These are phyloP conservation scores for Globisporangium takayamanum DNA, from an alignment of 352 stramenopile species.

Conservation along the genomic window DNA sequence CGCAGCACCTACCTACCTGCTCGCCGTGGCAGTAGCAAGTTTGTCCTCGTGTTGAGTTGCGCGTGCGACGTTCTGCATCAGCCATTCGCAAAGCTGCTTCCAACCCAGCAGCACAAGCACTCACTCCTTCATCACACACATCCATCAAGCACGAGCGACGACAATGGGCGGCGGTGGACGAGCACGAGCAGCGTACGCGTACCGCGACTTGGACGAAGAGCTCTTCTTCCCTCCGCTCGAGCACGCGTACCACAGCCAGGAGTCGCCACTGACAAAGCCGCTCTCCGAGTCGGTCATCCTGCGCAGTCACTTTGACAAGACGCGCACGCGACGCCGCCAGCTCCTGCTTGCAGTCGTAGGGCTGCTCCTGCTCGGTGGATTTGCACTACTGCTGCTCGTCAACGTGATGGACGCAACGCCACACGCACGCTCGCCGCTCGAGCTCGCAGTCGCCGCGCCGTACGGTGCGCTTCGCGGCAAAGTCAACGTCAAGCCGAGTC, in stretches of 20 bases:
- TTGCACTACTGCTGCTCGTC: neutral
- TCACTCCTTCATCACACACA: neutral
- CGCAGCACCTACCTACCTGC: too few species aligned
- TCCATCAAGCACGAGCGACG: too few species aligned
- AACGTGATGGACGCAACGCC: neutral
- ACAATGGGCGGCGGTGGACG: neutral
- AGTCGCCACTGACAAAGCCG: neutral
- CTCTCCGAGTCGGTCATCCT: constrained; percentile 4
- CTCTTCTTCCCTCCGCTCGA: neutral
- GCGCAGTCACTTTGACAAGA: constrained; percentile 5
- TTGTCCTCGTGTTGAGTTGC: too few species aligned
- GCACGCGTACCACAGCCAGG: constrained; percentile 2
- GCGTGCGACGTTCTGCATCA: too few species aligned
- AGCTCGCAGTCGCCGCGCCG: constrained; percentile 2
- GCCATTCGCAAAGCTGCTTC: too few species aligned
- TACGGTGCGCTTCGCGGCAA: constrained; percentile 1
- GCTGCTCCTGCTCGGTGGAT: neutral
- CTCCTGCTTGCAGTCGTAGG: neutral
- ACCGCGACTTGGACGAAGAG: constrained; percentile 5
- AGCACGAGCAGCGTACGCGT: constrained; percentile 1
- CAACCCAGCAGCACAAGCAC: neutral
- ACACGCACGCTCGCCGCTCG: neutral
- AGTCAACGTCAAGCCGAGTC: neutral
- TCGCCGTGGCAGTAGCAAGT: too few species aligned
- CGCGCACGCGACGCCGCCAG: neutral